These are phyloP conservation scores for Cutaneotrichosporon cutaneum DNA, from an alignment of 1,284 basidiomycete genomes.

Conservation along the genomic window DNA sequence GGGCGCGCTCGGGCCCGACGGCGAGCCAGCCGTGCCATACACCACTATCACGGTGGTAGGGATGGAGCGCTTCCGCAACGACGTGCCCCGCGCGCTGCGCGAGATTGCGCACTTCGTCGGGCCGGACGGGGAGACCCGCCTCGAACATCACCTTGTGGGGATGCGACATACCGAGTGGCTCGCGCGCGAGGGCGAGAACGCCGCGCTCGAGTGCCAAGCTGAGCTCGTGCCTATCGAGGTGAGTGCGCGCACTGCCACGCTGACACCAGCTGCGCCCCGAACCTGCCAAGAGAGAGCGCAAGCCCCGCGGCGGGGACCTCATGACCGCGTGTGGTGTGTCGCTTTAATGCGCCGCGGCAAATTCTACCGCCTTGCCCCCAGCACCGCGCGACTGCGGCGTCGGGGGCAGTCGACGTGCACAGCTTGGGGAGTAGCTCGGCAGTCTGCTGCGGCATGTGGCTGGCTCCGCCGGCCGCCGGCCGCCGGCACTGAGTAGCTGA, in stretches of 20 bases:
- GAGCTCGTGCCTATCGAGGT: background rate
- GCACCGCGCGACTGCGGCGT: no score
- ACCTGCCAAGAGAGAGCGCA: background rate
- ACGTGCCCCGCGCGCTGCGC: background rate
- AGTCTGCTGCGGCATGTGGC: no score
- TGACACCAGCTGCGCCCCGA: background rate
- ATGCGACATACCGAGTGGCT: background rate
- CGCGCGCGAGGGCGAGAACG: background rate
- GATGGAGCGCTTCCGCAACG: constrained; percentile 7
- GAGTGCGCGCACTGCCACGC: background rate
- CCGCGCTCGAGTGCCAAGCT: background rate
- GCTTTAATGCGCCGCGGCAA: background rate
- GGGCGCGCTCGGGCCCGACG: background rate
- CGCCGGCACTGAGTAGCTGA: no score
- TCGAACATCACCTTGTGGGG: background rate
- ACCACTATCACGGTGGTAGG: background rate
- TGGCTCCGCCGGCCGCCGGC: no score
- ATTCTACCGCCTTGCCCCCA: no score
- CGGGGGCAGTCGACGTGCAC: no score
- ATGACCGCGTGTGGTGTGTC: background rate
- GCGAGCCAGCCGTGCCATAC: background rate
- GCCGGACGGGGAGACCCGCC: background rate
- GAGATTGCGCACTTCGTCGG: background rate
- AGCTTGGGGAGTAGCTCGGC: no score
- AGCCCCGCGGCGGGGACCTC: background rate